A percentile compares a stretch with the other conserved stretches of the same genome.
phyloP scores from a whole-genome alignment of 2,329 filamentous ascomycete genomes.

The Neofusicoccum ribis region DNA sequence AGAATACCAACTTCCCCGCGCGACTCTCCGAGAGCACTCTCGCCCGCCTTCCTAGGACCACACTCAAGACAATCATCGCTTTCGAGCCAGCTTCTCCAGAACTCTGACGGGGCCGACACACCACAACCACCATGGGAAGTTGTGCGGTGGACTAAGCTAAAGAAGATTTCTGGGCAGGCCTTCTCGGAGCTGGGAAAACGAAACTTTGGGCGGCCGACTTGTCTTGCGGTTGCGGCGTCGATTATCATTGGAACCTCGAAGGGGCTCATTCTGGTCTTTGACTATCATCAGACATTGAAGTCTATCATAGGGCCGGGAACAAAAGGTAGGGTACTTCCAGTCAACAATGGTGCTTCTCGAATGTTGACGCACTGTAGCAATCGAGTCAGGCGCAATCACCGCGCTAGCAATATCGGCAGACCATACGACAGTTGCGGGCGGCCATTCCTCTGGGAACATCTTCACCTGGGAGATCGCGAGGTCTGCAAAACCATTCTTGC shows the following conservation, averaged over 20 bases:
- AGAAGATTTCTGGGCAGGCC: conserved; percentile 82
- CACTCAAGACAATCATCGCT: conserved; percentile 82
- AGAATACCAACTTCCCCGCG: conserved; percentile 68
- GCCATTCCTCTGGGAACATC: conserved; percentile 85
- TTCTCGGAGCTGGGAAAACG: conserved; percentile 92
- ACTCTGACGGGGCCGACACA: conserved; percentile 63
- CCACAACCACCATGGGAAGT: conserved; percentile 91
- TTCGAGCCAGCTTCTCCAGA: conserved; percentile 65
- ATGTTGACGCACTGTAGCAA: conserved; percentile 55
- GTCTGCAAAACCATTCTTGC: conserved; percentile 82
- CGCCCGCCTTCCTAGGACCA: conserved; percentile 72
- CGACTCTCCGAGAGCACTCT: conserved; percentile 66
- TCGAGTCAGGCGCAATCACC: conserved; percentile 86
- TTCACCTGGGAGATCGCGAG: conserved; percentile 94
- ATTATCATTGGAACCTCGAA: conserved; percentile 93
- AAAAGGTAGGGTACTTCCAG: conserved; percentile 61
- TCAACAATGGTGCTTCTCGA: conserved; percentile 31
- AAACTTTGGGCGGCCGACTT: conserved; percentile 90
- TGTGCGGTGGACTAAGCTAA: conserved; percentile 90
- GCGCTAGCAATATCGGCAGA: conserved; percentile 90
- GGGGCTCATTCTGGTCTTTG: conserved; percentile 91
- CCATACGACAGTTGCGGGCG: conserved; percentile 85
- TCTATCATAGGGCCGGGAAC: conserved; percentile 91
- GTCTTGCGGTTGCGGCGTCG: conserved; percentile 80
- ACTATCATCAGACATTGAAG: conserved; percentile 94